These are phyloP conservation scores for Cryptosporidium felis DNA, from an alignment of 169 alveolate genomes.

Conservation along the genomic window DNA sequence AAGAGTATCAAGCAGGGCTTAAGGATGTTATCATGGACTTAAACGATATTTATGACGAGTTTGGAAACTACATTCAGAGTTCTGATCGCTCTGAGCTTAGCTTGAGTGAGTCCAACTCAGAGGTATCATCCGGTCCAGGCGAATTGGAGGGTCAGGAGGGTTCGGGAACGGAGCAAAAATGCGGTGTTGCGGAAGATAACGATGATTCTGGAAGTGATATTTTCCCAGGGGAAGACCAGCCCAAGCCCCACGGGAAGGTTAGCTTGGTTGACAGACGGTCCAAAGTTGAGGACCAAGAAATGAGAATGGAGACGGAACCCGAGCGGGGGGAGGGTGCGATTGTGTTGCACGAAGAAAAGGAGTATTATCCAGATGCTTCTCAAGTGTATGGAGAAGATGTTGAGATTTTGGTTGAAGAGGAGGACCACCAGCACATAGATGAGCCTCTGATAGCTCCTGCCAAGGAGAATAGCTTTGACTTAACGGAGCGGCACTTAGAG, in stretches of 20 bases:
- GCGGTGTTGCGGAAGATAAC: conserved; percentile 82
- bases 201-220: conserved; percentile 76
- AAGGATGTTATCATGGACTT: too few relatives aligned
- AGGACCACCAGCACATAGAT: conserved; percentile 98
- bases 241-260: conserved; percentile 2
- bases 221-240: conserved; percentile 60
- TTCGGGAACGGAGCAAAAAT: conserved; percentile 75
- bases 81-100: conserved; percentile 79
- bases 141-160: conserved; percentile 29
- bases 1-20: too few relatives aligned
- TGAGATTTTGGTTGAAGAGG: conserved; percentile 92
- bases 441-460: conserved; percentile 96
- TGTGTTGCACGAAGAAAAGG: conserved; percentile 92
- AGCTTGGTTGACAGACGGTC: neutral
- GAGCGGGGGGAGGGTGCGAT: conserved; percentile 78
- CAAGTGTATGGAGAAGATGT: conserved; percentile 92
- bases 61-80: conserved; percentile 97
- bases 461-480: conserved; percentile 87
- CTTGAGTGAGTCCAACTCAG: conserved; percentile 46
- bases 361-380: conserved; percentile 92
- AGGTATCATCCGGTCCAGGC: conserved; percentile 20
- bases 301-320: conserved; percentile 72
- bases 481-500: conserved; percentile 82
- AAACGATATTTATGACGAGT: conserved; percentile 95
- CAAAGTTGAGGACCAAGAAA: conserved; percentile 25